Evolutionary conservation across 164 flowering plant genomes (phyloP).

Genomic region (Amborella trichopoda): DNA sequence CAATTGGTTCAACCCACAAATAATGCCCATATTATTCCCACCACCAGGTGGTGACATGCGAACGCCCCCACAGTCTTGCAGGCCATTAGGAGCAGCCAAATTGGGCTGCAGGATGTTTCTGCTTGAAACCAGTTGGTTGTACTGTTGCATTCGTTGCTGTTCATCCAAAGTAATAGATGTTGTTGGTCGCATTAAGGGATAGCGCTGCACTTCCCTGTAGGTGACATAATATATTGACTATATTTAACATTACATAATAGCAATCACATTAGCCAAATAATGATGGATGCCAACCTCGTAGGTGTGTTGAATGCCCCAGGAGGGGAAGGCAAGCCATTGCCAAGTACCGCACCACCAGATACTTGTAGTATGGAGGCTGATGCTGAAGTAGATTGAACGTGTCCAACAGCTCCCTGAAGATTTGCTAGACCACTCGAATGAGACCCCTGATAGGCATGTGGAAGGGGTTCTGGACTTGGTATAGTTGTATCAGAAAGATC

Average conservation of each 20-base stretch:
- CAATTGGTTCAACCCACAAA: constrained; percentile 51
- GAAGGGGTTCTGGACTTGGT: constrained; percentile 43
- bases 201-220: constrained; percentile 66
- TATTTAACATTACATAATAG: too few species aligned
- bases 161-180: constrained; percentile 58
- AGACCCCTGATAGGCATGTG: constrained; percentile 53
- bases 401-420: constrained; percentile 33
- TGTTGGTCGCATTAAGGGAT: constrained; percentile 37
- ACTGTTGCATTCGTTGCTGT: constrained; percentile 69
- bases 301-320: constrained; percentile 36
- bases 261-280: too few species aligned
- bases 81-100: constrained; percentile 38
- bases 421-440: constrained; percentile 43
- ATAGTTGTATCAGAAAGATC: constrained; percentile 61
- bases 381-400: constrained; percentile 41
- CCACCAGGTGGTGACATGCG: constrained; percentile 55
- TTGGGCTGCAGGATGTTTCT: constrained; percentile 52
- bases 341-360: constrained; percentile 40
- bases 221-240: too few species aligned
- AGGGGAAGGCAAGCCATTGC: constrained; percentile 46
- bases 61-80: constrained; percentile 36
- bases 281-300: too few species aligned
- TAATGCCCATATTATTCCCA: constrained; percentile 53
- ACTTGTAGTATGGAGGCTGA: constrained; percentile 40
- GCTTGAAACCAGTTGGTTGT: constrained; percentile 47